Evolutionary conservation across 495 filamentous ascomycete genomes (phyloP), one percentile per base, ranked within the genome.

Genomic region (Aspergillus biplanus): DNA sequence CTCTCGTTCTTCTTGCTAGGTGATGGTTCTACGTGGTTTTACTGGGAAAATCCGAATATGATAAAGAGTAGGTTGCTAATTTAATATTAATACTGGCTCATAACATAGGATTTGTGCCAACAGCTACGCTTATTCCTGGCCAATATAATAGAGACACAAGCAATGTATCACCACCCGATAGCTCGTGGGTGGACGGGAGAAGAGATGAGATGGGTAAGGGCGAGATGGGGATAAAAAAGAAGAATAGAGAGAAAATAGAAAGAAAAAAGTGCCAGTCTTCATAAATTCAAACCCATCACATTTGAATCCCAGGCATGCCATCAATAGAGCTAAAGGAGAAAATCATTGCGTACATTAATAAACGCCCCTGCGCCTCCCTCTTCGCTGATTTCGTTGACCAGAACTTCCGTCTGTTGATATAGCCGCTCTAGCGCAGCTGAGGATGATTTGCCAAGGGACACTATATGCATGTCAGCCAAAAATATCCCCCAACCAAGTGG

Each of bases 301-400:
- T 27, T 27, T n/a, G n/a, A 53, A 52, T 62, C 35, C 61, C 67
- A 61, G 33, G 47, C 31, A 48, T 57, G 66, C 57, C 42, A 37
- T 21, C 33, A 16, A 59, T 33, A 27, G n/a, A n/a, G n/a, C 73
- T 59, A 77, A 70, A 73, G 69, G 59, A 91, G 73, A 76, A 89
- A 78, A 59, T 89, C 86, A 72, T 89, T 83, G 15, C 79, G 75
- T 60, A 97, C 83, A 75, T 94, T 93, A 67, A 99, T 85, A 74
- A 99, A 92, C 56, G 92, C 89, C 52, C 90, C 95, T 33, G 89
- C 85, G 57, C 92, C 92, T 57, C 95, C 95, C 55, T 90, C 88
- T 71, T 91, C 87, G 63, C 89, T 85, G 37, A 97, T 82, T 46
- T 95, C 89, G 54, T 92, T 89, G 48, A 97, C 85, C 34, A 99